phyloP scores from a whole-genome alignment of 75 land plant species.

The Pinus tabuliformis region DNA sequence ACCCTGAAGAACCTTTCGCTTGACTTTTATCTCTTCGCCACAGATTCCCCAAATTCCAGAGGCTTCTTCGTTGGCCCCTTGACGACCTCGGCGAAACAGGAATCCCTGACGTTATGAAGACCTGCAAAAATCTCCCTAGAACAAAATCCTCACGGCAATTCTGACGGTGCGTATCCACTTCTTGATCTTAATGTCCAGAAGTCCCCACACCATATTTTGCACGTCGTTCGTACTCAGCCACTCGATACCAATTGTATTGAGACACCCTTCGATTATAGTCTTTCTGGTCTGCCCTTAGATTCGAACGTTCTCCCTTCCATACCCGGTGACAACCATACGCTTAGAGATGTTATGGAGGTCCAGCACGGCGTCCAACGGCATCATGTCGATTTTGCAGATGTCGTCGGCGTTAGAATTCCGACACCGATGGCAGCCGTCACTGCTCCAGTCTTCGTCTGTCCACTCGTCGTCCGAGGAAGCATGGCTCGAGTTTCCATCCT shows the following conservation, averaged over 20 bases:
- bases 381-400: constrained; percentile 27
- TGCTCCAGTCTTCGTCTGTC: not conserved
- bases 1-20: constrained; percentile 57
- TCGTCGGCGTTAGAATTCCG: constrained; percentile 9
- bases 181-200: constrained; percentile 38
- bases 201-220: constrained; percentile 49
- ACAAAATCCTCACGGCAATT: constrained; percentile 44
- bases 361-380: constrained; percentile 35
- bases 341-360: constrained; percentile 44
- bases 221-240: constrained; percentile 68
- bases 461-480: not conserved
- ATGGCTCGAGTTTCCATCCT: not conserved
- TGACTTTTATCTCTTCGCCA: constrained; percentile 36
- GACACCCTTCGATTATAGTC: constrained; percentile 60
- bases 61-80: constrained; percentile 51
- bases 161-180: constrained; percentile 60
- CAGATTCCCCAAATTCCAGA: constrained; percentile 61
- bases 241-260: constrained; percentile 48
- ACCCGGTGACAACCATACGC: constrained; percentile 38
- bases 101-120: constrained; percentile 7
- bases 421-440: not conserved
- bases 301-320: constrained; percentile 47
- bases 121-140: constrained; percentile 51
- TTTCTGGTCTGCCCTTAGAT: constrained; percentile 42
- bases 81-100: constrained; percentile 39